A percentile compares a stretch with the other conserved stretches of the same genome.
phyloP scores from a whole-genome alignment of 768 basidiomycete genomes.

The Termitomyces sp. region DNA sequence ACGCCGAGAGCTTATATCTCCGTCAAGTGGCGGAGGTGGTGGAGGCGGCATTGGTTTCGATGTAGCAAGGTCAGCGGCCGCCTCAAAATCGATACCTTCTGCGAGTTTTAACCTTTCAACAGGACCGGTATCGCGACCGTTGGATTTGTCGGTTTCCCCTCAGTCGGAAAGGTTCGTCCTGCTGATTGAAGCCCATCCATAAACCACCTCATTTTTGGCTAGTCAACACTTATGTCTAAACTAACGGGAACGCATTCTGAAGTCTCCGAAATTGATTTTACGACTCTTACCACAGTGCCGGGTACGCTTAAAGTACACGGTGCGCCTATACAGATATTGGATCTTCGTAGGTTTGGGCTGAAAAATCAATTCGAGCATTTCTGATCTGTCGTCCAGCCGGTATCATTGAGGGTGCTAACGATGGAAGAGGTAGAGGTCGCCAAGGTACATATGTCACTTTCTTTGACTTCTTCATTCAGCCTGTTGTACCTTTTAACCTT shows the following conservation, averaged over 20 bases:
- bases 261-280: conserved; percentile 95
- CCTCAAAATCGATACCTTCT: background rate
- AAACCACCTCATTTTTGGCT: background rate
- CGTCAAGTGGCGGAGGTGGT: conserved; percentile 75
- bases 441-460: conserved; percentile 50
- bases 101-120: background rate
- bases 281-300: conserved; percentile 91
- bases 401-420: conserved; percentile 97
- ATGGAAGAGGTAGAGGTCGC: conserved; percentile 92
- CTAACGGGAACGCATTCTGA: conserved; percentile 96
- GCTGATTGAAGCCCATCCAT: background rate
- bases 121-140: conserved; percentile 97
- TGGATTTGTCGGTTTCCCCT: conserved; percentile 88
- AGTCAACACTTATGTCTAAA: conserved; percentile 95
- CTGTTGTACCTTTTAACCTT: background rate
- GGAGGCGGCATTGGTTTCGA: conserved; percentile 93
- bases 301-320: conserved; percentile 94
- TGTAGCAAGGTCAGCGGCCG: conserved; percentile 58
- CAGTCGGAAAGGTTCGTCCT: conserved; percentile 78
- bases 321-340: conserved; percentile 92
- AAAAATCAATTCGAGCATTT: background rate
- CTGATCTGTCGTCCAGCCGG: conserved; percentile 52
- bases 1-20: conserved; percentile 84
- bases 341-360: conserved; percentile 59
- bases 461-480: conserved; percentile 8